Base-by-base conservation (phyloP, 2,329 filamentous ascomycete species). In the Trichocomaceae sp. region DNA sequence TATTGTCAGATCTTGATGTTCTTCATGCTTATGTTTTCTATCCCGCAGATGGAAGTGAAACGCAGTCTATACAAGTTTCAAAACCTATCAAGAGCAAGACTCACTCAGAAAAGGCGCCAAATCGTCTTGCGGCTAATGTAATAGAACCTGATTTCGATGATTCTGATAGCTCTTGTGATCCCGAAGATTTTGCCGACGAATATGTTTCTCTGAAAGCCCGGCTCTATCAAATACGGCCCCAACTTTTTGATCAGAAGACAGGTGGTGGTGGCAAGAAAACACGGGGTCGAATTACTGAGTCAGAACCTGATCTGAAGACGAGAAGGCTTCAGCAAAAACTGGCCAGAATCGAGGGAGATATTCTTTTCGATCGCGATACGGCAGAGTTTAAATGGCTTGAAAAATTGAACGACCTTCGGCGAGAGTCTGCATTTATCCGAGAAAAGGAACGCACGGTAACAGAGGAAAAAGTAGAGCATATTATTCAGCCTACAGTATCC, bases 151-250 rank as follows among this genome's bases (percentile, higher is more conserved):
- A 63, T 44, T 61, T 65, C n/a, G 69, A 72, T 56, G 69, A 71
- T 44, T 72, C 69, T 57, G 82, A 87, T 64, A 83, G 82, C 63
- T 85, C 88, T 57, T 82, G 90, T 61, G 86, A 90, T 59, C 86
- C 87, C 1, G 86, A 91, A 59, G 81, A 86, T 41, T 75, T 92
- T 55, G 76, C 91, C 23, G 84, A 88, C 1, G 82, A 83, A 57
- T 97, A 92, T 70, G 64, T 99, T 19, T 82, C 85, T 15, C 81
- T 88, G 17, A 91, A 90, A 69, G 75, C 80, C 52, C 85, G 77
- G 59, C 75, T 86, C n/a, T 87, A 84, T 69, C 77, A 78, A 46
- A 69, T 85, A 15, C 79, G 85, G 59, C 78, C 83, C 19, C 75
- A 79, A 19, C 69, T 74, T 52, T 78, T 79, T 59, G 74, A 76